Conservation (phyloP, 1,284 basidiomycete species). For the Cutaneotrichosporon spelunceum region DNA sequence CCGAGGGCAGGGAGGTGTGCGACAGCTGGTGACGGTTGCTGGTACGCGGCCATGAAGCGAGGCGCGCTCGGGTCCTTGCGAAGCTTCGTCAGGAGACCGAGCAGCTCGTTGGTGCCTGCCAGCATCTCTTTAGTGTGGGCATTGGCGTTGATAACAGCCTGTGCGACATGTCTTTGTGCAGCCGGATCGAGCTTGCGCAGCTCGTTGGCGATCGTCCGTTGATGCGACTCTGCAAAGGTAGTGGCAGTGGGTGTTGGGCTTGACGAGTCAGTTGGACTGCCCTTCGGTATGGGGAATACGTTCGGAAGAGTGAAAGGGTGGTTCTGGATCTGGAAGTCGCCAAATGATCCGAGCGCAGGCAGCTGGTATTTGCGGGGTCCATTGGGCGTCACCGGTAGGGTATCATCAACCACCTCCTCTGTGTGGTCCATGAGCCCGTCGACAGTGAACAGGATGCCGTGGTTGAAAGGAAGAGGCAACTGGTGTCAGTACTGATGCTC, state of each 20-base stretch:
- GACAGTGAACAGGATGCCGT: not conserved
- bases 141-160: not conserved
- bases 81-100: not conserved
- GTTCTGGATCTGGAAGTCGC: not conserved
- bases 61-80: not conserved
- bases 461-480: not conserved
- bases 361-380: not conserved
- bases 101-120: not conserved
- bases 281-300: not conserved
- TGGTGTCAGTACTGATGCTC: not conserved
- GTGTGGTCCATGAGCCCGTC: not conserved
- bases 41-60: not conserved
- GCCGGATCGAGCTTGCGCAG: not conserved
- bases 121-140: constrained; percentile 2
- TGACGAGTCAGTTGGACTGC: not conserved
- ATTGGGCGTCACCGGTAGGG: not conserved
- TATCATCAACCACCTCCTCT: not conserved
- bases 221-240: constrained; percentile 1
- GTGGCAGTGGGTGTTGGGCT: not conserved
- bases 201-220: not conserved
- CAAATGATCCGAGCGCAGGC: not conserved
- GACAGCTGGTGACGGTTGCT: not conserved
- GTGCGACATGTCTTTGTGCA: not conserved
- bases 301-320: not conserved
- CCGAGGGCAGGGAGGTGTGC: not conserved